Conservation (phyloP, 2,329 filamentous ascomycete genomes). For the Zarea fungicola region DNA sequence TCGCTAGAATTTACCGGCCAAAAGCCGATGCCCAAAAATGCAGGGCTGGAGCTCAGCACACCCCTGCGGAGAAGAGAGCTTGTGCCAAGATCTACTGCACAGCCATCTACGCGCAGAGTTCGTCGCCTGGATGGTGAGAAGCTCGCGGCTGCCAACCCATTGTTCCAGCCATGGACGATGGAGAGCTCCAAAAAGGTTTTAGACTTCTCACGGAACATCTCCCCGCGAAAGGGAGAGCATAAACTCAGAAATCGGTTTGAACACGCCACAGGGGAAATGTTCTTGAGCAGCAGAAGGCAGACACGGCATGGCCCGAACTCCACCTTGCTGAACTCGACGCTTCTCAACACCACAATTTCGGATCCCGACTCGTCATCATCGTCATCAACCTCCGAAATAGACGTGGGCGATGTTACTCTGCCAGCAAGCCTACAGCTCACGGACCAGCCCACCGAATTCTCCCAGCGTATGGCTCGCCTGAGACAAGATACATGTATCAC, state of each 20-base stretch:
- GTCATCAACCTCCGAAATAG: constrained; percentile 5
- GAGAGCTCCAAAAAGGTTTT: constrained; percentile 17
- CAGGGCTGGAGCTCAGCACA: not conserved
- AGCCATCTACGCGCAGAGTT: constrained; percentile 24
- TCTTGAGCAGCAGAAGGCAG: not conserved
- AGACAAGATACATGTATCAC: constrained; percentile 5
- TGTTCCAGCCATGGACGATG: constrained; percentile 28
- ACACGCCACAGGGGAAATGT: not conserved
- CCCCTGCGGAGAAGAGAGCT: constrained; percentile 17
- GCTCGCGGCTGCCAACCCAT: constrained; percentile 22
- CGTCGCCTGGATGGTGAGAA: constrained; percentile 24
- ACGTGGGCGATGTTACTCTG: constrained; percentile 10
- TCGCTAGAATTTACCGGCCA: not conserved
- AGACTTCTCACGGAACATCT: constrained; percentile 10
- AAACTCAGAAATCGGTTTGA: not conserved
- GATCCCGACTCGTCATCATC: constrained; percentile 4
- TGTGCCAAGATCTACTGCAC: constrained; percentile 21
- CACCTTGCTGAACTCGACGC: not conserved
- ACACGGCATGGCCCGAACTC: not conserved
- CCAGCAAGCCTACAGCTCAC: constrained; percentile 11
- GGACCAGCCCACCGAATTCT: constrained; percentile 1
- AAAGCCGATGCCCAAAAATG: not conserved
- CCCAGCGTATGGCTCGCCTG: constrained; percentile 8
- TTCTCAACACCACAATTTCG: not conserved
- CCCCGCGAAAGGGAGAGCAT: constrained; percentile 5